Evolutionary conservation across 352 stramenopile genomes (phyloP).

Genomic region (Globisporangium nagaii): DNA sequence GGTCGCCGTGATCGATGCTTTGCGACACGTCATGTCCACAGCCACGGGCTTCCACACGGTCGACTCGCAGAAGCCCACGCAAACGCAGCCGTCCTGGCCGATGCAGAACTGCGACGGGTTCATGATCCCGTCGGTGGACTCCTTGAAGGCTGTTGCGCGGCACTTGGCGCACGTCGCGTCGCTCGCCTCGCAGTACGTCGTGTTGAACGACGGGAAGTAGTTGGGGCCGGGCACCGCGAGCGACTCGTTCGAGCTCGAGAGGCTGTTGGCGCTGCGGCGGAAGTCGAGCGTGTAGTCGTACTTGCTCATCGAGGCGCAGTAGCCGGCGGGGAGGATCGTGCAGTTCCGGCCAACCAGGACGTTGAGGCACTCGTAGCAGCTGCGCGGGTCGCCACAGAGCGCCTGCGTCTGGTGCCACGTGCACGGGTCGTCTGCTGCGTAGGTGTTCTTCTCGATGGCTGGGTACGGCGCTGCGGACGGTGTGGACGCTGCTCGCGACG

Average conservation of each 20-base stretch:
- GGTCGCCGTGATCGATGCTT: background rate
- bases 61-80: slow-evolving; percentile 35
- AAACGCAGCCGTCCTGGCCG: slow-evolving; percentile 28
- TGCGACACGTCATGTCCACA: slow-evolving; percentile 14
- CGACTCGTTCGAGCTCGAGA: background rate
- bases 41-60: slow-evolving; percentile 17
- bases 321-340: slow-evolving; percentile 45
- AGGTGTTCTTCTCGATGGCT: slow-evolving; percentile 21
- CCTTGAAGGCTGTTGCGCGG: slow-evolving; percentile 16
- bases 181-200: slow-evolving; percentile 41
- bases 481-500: no score
- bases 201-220: slow-evolving; percentile 53
- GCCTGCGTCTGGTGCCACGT: slow-evolving; percentile 43
- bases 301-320: slow-evolving; percentile 40
- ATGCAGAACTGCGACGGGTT: slow-evolving; percentile 28
- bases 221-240: slow-evolving; percentile 18
- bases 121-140: slow-evolving; percentile 18
- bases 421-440: slow-evolving; percentile 29
- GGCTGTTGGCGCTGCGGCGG: slow-evolving; percentile 14
- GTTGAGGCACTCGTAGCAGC: slow-evolving; percentile 38
- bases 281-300: slow-evolving; percentile 42
- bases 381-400: slow-evolving; percentile 21
- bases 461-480: no score
- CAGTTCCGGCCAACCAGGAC: slow-evolving; percentile 25
- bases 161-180: slow-evolving; percentile 28